Conservation (phyloP, 495 filamentous ascomycete species). For the Penicillium egyptiacum region DNA sequence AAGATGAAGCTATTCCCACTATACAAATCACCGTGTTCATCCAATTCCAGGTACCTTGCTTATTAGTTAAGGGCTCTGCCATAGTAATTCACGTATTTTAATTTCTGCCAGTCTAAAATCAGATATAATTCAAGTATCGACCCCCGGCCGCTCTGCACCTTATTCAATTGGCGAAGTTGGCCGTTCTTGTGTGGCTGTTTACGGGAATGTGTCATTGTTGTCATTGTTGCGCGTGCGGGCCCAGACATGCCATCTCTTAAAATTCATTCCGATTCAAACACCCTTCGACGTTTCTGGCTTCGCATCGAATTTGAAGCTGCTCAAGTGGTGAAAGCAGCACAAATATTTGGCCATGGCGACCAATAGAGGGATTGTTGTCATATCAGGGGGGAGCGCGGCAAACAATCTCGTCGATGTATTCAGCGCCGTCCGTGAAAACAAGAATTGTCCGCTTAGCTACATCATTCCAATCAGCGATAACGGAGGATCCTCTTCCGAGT, state of each 20-base stretch:
- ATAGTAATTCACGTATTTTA: no score
- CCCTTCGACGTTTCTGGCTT: background rate
- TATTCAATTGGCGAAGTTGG: background rate
- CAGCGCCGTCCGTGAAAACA: conserved; percentile 66
- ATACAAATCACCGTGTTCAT: no score
- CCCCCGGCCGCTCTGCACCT: no score
- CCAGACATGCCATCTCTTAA: conserved; percentile 6
- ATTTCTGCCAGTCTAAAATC: no score
- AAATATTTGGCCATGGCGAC: conserved; percentile 11
- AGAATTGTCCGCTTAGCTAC: conserved; percentile 69
- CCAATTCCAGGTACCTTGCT: no score
- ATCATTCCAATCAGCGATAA: conserved; percentile 96
- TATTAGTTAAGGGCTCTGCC: no score
- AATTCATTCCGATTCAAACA: background rate
- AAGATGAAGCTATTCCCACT: no score
- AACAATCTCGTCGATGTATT: conserved; percentile 95
- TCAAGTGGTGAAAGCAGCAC: background rate
- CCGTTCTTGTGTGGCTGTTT: background rate
- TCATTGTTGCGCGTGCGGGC: conserved; percentile 7
- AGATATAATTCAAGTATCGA: no score
- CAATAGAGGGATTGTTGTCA: conserved; percentile 69
- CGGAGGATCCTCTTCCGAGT: conserved; percentile 85
- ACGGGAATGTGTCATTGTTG: conserved; percentile 3
- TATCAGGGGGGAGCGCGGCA: conserved; percentile 87
- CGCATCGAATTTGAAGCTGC: background rate